A percentile compares a stretch with the other conserved stretches of the same genome.
These are phyloP conservation scores for Millerozyma miso DNA, from an alignment of 805 yeast genomes.

Conservation along the genomic window DNA sequence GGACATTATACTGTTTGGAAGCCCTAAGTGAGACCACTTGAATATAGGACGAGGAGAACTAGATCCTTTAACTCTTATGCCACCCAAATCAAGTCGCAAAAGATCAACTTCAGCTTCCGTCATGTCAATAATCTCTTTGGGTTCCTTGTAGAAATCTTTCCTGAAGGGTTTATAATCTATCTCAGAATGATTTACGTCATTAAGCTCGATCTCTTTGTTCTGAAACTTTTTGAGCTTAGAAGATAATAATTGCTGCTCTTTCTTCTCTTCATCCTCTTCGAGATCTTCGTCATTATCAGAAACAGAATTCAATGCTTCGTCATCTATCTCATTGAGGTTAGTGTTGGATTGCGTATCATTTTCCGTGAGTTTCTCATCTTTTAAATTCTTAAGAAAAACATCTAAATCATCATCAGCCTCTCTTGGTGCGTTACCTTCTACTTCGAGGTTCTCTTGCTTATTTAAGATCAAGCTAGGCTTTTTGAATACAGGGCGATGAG, in stretches of 20 bases:
- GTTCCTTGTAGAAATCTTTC: conserved; percentile 60
- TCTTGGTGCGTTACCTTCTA: conserved; percentile 2
- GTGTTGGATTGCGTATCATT: not conserved
- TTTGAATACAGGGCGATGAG: not conserved
- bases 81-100: conserved; percentile 50
- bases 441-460: not conserved
- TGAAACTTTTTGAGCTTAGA: conserved; percentile 38
- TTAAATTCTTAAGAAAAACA: not conserved
- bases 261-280: conserved; percentile 27
- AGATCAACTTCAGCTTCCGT: conserved; percentile 53
- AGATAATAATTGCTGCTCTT: conserved; percentile 29
- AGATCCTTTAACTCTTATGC: conserved; percentile 62
- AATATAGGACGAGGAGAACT: conserved; percentile 60
- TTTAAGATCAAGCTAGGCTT: not conserved
- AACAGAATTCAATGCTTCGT: not conserved
- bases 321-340: not conserved
- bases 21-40: conserved; percentile 79
- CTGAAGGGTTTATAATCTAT: conserved; percentile 50
- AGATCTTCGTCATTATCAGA: not conserved
- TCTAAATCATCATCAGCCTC: not conserved
- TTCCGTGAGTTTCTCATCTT: not conserved
- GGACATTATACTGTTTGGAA: conserved; percentile 55
- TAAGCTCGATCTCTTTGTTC: conserved; percentile 48
- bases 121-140: conserved; percentile 46
- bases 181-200: conserved; percentile 42